phyloP scores from a whole-genome alignment of 306 rosid genomes.

The Nissolia schottii region DNA sequence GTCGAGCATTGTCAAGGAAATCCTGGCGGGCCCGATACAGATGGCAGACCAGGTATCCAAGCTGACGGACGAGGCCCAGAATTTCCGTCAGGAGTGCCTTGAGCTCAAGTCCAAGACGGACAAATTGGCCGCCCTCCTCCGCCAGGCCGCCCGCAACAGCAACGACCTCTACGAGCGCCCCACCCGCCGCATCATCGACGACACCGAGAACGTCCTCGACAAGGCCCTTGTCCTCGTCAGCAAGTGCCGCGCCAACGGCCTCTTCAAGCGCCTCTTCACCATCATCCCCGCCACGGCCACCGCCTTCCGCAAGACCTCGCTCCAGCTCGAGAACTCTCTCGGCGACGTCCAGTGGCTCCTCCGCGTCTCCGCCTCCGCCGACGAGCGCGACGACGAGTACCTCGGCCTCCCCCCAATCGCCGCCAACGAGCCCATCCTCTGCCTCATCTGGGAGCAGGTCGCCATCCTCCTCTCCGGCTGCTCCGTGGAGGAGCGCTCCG shows the following conservation, averaged over 20 bases:
- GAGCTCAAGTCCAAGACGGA: constrained; percentile 69
- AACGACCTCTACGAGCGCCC: constrained; percentile 77
- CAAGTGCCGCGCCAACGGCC: constrained; percentile 58
- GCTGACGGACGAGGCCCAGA: constrained; percentile 51
- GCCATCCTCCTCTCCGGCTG: constrained; percentile 46
- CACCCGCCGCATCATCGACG: constrained; percentile 68
- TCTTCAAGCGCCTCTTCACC: constrained; percentile 63
- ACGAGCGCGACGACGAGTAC: constrained; percentile 61
- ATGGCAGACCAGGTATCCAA: constrained; percentile 69
- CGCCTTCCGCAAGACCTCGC: constrained; percentile 49
- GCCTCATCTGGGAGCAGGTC: constrained; percentile 71
- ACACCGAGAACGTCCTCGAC: constrained; percentile 69
- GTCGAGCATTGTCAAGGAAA: constrained; percentile 79
- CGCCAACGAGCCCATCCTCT: constrained; percentile 62
- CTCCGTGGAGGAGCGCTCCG: constrained; percentile 52
- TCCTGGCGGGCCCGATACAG: constrained; percentile 80
- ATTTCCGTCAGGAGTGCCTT: constrained; percentile 55
- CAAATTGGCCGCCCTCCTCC: constrained; percentile 68
- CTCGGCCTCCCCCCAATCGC: constrained; percentile 83
- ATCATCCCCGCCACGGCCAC: constrained; percentile 59
- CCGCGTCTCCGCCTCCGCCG: constrained; percentile 61
- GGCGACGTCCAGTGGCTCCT: constrained; percentile 86
- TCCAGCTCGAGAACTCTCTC: constrained; percentile 61
- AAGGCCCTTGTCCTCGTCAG: constrained; percentile 51
- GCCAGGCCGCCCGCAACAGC: constrained; percentile 73